These are phyloP conservation scores for Sphaerulina populicola DNA, from an alignment of 2,329 filamentous ascomycete genomes.

Conservation along the genomic window DNA sequence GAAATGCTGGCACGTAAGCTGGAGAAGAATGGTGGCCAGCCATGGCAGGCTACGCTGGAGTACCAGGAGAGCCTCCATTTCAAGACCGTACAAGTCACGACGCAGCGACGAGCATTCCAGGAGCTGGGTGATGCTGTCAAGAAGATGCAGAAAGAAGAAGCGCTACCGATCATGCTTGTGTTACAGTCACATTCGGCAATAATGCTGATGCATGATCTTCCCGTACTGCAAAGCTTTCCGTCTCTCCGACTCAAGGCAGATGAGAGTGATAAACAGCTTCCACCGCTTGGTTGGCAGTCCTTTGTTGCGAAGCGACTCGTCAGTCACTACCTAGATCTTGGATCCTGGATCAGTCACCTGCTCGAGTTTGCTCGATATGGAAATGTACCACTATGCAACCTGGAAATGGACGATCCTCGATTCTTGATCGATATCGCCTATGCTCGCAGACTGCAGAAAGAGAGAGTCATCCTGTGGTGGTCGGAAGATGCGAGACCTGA, in stretches of 20 bases:
- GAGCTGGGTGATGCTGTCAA: constrained; percentile 83
- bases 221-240: constrained; percentile 74
- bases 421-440: constrained; percentile 96
- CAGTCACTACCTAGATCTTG: constrained; percentile 84
- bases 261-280: constrained; percentile 73
- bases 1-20: constrained; percentile 62
- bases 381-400: constrained; percentile 87
- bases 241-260: constrained; percentile 74
- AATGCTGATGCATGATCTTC: constrained; percentile 74
- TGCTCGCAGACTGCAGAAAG: constrained; percentile 77
- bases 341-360: constrained; percentile 82
- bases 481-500: constrained; percentile 78
- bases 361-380: constrained; percentile 83
- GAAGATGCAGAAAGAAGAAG: constrained; percentile 80
- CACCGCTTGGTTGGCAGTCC: constrained; percentile 86
- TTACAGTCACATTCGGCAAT: constrained; percentile 82
- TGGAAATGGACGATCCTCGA: constrained; percentile 86
- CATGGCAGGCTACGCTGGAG: constrained; percentile 70
- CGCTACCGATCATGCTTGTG: constrained; percentile 70
- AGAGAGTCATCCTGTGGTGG: constrained; percentile 96
- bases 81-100: constrained; percentile 79
- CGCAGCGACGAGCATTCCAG: constrained; percentile 76
- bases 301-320: constrained; percentile 81
- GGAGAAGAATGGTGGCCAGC: constrained; percentile 58
- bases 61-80: constrained; percentile 84